These are phyloP conservation scores for Solanum virginianum DNA, from an alignment of 257 asterid genomes.

Conservation along the genomic window DNA sequence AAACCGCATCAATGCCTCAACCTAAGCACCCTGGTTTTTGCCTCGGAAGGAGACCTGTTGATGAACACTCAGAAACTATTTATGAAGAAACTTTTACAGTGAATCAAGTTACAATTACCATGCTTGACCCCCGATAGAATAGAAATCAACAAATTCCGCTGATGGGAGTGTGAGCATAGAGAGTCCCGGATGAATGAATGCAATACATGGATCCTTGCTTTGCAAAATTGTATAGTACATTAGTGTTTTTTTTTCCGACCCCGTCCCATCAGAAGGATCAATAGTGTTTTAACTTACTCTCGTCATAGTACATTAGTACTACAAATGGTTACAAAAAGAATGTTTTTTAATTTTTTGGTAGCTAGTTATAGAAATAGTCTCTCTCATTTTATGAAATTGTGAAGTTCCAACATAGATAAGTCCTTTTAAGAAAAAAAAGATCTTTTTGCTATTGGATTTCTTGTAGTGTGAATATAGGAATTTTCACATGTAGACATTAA, in stretches of 20 bases:
- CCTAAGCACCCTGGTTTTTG: slow-evolving; percentile 38
- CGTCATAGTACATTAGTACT: background rate
- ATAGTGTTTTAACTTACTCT: background rate
- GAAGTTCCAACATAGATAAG: background rate
- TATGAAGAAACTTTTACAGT: slow-evolving; percentile 16
- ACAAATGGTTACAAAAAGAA: background rate
- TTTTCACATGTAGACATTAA: too few species aligned
- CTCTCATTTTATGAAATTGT: background rate
- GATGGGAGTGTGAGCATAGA: background rate
- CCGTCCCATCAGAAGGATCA: background rate
- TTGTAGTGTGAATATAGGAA: background rate
- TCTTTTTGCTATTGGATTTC: background rate
- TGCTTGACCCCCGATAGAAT: slow-evolving; percentile 18
- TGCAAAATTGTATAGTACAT: background rate
- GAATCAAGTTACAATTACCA: slow-evolving; percentile 26
- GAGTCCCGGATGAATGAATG: background rate
- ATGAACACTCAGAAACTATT: slow-evolving; percentile 19
- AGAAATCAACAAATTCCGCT: background rate
- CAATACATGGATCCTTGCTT: background rate
- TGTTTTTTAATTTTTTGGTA: background rate
- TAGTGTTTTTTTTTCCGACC: background rate
- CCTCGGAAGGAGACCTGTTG: slow-evolving; percentile 19
- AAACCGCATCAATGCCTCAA: slow-evolving; percentile 17
- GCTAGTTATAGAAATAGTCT: background rate
- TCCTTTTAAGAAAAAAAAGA: background rate